Conservation (phyloP, 2,329 filamentous ascomycete species). For the Cercospora citrullina region DNA sequence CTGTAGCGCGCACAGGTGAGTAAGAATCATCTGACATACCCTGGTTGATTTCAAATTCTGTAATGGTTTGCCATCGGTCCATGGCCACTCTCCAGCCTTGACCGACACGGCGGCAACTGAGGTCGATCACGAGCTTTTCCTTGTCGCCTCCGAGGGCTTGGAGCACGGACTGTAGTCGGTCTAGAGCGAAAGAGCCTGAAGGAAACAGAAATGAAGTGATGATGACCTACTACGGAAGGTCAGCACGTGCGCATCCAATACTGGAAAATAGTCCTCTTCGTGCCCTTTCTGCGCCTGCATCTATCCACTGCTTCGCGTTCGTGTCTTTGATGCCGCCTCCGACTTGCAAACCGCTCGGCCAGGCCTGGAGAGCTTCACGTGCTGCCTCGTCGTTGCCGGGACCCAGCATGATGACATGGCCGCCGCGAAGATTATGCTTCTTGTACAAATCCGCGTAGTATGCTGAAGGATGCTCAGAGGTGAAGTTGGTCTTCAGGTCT, state of each 20-base stretch:
- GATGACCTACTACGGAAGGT: slow-evolving; percentile 69
- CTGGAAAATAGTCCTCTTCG: slow-evolving; percentile 30
- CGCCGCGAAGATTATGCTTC: slow-evolving; percentile 70
- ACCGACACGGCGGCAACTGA: slow-evolving; percentile 80
- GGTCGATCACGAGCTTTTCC: slow-evolving; percentile 84
- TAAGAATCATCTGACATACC: slow-evolving; percentile 52
- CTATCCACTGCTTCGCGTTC: slow-evolving; percentile 86
- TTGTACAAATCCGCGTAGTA: slow-evolving; percentile 83
- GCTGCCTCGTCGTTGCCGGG: slow-evolving; percentile 82
- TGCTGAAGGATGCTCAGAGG: slow-evolving; percentile 77
- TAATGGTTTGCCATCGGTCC: slow-evolving; percentile 98
- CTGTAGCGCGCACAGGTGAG: slow-evolving; percentile 4
- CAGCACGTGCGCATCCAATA: slow-evolving; percentile 12
- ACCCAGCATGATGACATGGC: slow-evolving; percentile 96
- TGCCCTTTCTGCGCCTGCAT: slow-evolving; percentile 86
- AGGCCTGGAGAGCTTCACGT: slow-evolving; percentile 71
- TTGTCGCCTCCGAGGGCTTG: slow-evolving; percentile 70
- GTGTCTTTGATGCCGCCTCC: slow-evolving; percentile 88
- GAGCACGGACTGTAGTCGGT: slow-evolving; percentile 73
- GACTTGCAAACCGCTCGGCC: slow-evolving; percentile 80
- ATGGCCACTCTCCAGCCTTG: slow-evolving; percentile 94
- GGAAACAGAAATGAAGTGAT: slow-evolving; percentile 96
- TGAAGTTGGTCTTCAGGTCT: slow-evolving; percentile 81
- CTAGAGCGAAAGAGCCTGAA: slow-evolving; percentile 74
- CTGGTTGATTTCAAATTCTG: slow-evolving; percentile 89